Base-by-base conservation (phyloP, 768 basidiomycete species). In the Neoboletus magnificus region DNA sequence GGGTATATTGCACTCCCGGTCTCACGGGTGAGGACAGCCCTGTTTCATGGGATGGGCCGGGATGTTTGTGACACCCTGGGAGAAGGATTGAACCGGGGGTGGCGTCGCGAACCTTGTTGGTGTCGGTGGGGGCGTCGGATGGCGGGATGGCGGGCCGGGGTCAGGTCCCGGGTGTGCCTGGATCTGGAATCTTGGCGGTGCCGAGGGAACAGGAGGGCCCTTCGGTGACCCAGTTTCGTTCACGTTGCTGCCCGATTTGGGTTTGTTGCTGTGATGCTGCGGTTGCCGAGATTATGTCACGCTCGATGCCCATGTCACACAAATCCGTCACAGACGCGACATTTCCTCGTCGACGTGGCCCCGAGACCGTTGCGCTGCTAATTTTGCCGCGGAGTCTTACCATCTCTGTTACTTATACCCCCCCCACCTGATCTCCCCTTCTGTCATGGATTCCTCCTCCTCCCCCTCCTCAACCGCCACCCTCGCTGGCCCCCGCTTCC, bases 101-200 rank as follows among this genome's bases (percentile, higher is more conserved):
- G 60, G 64, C 59, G 62, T 40, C 15, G 32, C 25, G 39, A 57
- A 52, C 49, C 53, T 56, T 61, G 58, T 51, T 47, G 37, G 23
- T 51, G 51, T 65, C 54, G 63, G 63, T 62, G 64, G 56, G 47
- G 42, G 9, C 0, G 46, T 42, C 43, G 60, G 41, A 18, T 10
- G 52, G 52, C 52, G 52, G 63, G 61, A 25, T 13, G 61, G 63
- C 64, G 64, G 64, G 37, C 64, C 65, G 64, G 44, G 47, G 50
- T 37, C 55, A 50, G 55, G 50, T 20, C 58, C 62, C 48, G 50
- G 22, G 54, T 64, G 68, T 68, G 48, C 61, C 67, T 71, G 56
- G 63, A 71, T 71, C 73, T 62, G 63, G 22, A 67, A 76, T 79
- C 76, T 74, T 76, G 75, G 76, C 78, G 78, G 72, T 73, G 77